Evolutionary conservation across 106 monocot genomes (phyloP).

Genomic region (Allium sativum): DNA sequence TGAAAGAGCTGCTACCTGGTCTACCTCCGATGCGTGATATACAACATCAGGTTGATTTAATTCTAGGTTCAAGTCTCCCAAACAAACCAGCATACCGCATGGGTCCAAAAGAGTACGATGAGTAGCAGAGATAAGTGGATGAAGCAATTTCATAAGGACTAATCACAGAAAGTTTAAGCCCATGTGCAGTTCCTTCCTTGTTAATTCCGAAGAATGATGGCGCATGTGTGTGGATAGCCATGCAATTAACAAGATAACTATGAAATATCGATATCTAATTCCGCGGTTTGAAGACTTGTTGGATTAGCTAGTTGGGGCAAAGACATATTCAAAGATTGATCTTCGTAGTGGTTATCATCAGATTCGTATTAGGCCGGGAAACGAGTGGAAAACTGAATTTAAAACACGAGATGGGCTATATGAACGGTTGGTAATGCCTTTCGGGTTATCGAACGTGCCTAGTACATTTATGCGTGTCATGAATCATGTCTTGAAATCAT

Average conservation of each 20-base stretch:
- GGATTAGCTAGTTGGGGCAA: not conserved
- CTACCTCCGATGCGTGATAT: not conserved
- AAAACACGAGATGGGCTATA: not conserved
- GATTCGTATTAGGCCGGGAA: not conserved
- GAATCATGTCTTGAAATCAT: not conserved
- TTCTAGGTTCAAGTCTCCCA: not conserved
- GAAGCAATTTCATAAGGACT: not conserved
- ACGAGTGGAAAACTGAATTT: slow-evolving; percentile 1
- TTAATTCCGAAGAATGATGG: not conserved
- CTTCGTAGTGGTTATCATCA: not conserved
- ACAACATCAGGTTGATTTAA: not conserved
- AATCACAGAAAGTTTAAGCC: not conserved
- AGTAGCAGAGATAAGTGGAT: not conserved
- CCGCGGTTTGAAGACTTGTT: not conserved
- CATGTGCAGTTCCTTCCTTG: not conserved
- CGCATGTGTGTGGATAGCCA: not conserved
- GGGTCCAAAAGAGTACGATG: not conserved
- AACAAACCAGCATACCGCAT: not conserved
- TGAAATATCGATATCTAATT: not conserved
- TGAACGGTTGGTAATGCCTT: slow-evolving; percentile 3
- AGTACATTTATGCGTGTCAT: not conserved
- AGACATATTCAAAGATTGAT: not conserved
- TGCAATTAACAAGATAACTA: not conserved
- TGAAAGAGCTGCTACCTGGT: not conserved
- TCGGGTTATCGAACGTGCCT: not conserved